Conservation (phyloP, 1,284 basidiomycete species). For the Termitomyces sp. region DNA sequence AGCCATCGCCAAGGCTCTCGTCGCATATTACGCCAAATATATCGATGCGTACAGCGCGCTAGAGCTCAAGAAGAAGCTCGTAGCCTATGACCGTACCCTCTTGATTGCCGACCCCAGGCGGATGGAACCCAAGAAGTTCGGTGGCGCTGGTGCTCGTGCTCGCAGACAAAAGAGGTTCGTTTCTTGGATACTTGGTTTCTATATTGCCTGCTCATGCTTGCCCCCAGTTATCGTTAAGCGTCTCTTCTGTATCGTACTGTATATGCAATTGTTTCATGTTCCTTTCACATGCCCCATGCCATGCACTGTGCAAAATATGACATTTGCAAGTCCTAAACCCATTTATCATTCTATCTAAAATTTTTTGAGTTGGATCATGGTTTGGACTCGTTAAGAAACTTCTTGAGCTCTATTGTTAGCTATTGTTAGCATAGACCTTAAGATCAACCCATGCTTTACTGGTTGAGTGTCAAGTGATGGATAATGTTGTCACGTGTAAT, state of each 20-base stretch:
- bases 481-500: not conserved
- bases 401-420: not conserved
- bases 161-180: conserved; percentile 90
- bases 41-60: conserved; percentile 96
- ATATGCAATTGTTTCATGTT: conserved; percentile 42
- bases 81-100: conserved; percentile 91
- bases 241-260: conserved; percentile 27
- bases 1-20: conserved; percentile 96
- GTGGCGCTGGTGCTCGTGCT: conserved; percentile 93
- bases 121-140: conserved; percentile 99
- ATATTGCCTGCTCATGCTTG: conserved; percentile 9
- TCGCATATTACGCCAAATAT: conserved; percentile 99
- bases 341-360: not conserved
- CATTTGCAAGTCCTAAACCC: not conserved
- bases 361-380: not conserved
- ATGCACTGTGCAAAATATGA: conserved; percentile 36
- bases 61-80: conserved; percentile 94
- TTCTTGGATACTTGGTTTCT: not conserved
- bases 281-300: conserved; percentile 35
- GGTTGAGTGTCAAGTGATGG: not conserved
- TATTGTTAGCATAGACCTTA: not conserved
- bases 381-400: not conserved
- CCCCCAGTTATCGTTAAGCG: conserved; percentile 81
- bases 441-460: not conserved
- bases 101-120: conserved; percentile 98